These are phyloP conservation scores for Rosellinia necatrix DNA, from an alignment of 2,329 filamentous ascomycete species.

Conservation along the genomic window DNA sequence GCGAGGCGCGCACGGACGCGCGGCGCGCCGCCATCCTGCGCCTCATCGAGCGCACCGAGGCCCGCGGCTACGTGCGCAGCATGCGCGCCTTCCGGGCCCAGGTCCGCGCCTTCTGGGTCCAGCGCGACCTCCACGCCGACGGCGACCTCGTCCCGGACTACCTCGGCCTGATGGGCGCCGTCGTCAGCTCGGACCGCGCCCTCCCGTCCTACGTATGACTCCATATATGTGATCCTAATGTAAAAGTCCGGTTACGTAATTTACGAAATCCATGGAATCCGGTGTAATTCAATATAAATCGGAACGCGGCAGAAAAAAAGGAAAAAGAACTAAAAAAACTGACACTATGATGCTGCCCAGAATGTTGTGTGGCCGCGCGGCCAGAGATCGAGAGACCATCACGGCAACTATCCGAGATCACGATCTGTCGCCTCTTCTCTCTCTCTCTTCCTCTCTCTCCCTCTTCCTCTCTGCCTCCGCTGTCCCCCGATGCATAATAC, in stretches of 20 bases:
- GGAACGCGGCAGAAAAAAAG: too few relatives aligned
- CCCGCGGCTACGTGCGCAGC: constrained; percentile 25
- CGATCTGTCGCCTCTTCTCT: constrained; percentile 18
- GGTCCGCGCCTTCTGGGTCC: constrained; percentile 42
- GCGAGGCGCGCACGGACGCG: constrained; percentile 43
- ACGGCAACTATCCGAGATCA: constrained; percentile 24
- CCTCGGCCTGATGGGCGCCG: constrained; percentile 31
- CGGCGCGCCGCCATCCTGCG: constrained; percentile 39
- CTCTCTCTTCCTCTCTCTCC: neutral
- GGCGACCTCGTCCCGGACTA: constrained; percentile 40
- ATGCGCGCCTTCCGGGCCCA: constrained; percentile 30
- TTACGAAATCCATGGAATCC: too few relatives aligned
- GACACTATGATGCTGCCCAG: too few relatives aligned
- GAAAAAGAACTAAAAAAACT: too few relatives aligned
- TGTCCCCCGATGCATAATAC: too few relatives aligned
- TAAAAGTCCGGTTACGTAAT: too few relatives aligned
- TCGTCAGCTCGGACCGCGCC: constrained; percentile 31
- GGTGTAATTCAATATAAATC: too few relatives aligned
- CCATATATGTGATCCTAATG: neutral
- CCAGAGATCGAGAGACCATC: constrained; percentile 11
- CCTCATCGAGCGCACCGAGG: constrained; percentile 39
- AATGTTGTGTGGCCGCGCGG: neutral
- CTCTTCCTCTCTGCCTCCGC: too few relatives aligned
- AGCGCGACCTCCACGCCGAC: constrained; percentile 42
- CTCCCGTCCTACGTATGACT: constrained; percentile 31